Conservation (phyloP, 2,329 filamentous ascomycete species). For the Epichloe amarillans region DNA sequence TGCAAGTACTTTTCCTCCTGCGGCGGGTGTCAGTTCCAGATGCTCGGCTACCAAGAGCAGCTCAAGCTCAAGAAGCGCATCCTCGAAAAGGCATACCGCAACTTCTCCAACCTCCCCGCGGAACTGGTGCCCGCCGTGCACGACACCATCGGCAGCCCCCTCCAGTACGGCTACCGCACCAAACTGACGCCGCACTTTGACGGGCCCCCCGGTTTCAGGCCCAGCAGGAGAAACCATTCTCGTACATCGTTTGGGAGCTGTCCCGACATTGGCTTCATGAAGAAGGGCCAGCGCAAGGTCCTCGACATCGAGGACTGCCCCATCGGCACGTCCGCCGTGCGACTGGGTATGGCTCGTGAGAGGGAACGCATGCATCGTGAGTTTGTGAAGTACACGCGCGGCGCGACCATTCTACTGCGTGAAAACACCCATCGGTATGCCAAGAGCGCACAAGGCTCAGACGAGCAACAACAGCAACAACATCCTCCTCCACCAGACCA, state of each 20-base stretch:
- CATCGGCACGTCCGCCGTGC: constrained; percentile 78
- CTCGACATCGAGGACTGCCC: constrained; percentile 97
- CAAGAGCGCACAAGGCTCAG: constrained; percentile 24
- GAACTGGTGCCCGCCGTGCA: constrained; percentile 61
- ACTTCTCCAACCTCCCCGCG: constrained; percentile 74
- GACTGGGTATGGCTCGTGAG: constrained; percentile 66
- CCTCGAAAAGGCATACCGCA: constrained; percentile 79
- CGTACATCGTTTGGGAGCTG: constrained; percentile 40
- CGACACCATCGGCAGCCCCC: constrained; percentile 79
- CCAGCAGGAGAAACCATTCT: constrained; percentile 33
- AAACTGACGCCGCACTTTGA: constrained; percentile 97
- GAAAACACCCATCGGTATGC: constrained; percentile 64
- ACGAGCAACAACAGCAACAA: background rate
- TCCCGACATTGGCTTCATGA: constrained; percentile 81
- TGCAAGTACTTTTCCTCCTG: constrained; percentile 84
- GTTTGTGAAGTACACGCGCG: constrained; percentile 58
- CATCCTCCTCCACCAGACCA: constrained; percentile 14
- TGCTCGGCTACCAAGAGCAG: constrained; percentile 82
- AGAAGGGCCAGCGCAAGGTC: constrained; percentile 65
- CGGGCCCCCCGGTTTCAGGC: constrained; percentile 51
- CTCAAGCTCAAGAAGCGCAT: constrained; percentile 72
- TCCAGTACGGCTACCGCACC: constrained; percentile 88
- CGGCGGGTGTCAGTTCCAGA: constrained; percentile 93
- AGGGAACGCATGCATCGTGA: constrained; percentile 64
- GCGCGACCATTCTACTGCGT: constrained; percentile 78